These are phyloP conservation scores for Blastobotrys apis DNA, from an alignment of 1,139 yeast genomes.

Conservation along the genomic window DNA sequence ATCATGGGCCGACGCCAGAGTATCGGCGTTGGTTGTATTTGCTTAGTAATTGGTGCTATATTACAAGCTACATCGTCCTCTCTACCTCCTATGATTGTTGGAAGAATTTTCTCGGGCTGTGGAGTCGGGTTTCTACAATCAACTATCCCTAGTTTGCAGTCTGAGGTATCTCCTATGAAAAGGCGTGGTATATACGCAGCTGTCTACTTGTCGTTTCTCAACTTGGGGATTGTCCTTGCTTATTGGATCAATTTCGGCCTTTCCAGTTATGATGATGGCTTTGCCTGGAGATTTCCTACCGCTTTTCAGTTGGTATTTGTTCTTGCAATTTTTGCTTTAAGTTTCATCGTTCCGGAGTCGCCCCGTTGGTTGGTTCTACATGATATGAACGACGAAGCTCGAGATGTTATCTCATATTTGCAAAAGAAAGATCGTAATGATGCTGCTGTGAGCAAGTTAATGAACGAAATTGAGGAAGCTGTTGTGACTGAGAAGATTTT, in stretches of 20 bases:
- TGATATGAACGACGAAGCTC: not conserved
- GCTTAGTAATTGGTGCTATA: not conserved
- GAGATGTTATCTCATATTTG: not conserved
- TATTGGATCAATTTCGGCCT: not conserved
- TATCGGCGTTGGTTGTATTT: not conserved
- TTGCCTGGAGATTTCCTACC: not conserved
- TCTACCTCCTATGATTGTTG: conserved; percentile 18
- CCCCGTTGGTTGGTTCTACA: not conserved
- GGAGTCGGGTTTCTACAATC: conserved; percentile 48
- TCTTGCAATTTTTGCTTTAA: not conserved
- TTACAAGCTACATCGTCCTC: not conserved
- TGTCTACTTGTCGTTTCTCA: not conserved
- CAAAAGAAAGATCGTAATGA: not conserved
- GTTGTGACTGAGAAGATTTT: not conserved
- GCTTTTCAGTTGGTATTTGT: not conserved
- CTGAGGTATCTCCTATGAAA: not conserved
- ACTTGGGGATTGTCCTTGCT: not conserved
- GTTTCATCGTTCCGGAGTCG: not conserved
- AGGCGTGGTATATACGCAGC: not conserved
- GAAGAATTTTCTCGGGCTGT: conserved; percentile 43
- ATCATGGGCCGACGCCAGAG: not conserved
- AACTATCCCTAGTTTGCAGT: not conserved
- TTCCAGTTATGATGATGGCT: not conserved
- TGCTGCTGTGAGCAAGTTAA: not conserved
- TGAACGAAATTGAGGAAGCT: not conserved